Conservation (phyloP, 176 grass and related monocot species). For the Oryza australiensis region DNA sequence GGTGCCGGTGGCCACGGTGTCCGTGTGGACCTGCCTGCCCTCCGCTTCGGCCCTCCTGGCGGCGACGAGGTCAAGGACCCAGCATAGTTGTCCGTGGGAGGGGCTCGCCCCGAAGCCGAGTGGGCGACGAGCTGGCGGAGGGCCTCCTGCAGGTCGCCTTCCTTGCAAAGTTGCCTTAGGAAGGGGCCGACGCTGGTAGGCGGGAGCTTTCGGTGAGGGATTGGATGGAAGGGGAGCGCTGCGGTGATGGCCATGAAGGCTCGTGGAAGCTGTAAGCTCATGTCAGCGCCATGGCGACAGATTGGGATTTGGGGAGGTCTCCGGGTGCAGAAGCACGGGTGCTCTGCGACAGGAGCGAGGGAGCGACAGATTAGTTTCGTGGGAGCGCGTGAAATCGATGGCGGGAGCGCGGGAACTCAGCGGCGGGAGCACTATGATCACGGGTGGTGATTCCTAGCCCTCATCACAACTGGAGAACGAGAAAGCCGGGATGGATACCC, state of each 20-base stretch:
- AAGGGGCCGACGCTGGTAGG: not conserved
- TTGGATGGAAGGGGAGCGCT: slow-evolving; percentile 4
- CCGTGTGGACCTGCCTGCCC: slow-evolving; percentile 69
- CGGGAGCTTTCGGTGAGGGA: not conserved
- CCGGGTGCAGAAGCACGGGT: too few relatives aligned
- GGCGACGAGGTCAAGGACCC: slow-evolving; percentile 71
- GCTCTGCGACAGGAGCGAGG: too few relatives aligned
- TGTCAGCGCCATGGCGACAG: slow-evolving; percentile 6
- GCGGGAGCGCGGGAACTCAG: too few relatives aligned
- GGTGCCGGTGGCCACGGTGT: slow-evolving; percentile 44
- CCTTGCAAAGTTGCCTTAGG: slow-evolving; percentile 56
- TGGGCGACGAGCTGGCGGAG: slow-evolving; percentile 43
- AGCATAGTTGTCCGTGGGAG: slow-evolving; percentile 57
- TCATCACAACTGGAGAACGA: too few relatives aligned
- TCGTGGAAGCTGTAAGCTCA: slow-evolving; percentile 36
- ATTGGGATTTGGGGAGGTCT: too few relatives aligned
- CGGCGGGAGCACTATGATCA: too few relatives aligned
- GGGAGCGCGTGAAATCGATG: too few relatives aligned
- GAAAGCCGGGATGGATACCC: too few relatives aligned
- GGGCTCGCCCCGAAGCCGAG: slow-evolving; percentile 13
- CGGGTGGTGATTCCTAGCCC: too few relatives aligned
- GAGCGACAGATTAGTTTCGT: too few relatives aligned
- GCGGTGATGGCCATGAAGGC: slow-evolving; percentile 26
- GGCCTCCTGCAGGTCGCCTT: slow-evolving; percentile 59
- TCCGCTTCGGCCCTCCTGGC: slow-evolving; percentile 42